Evolutionary conservation across 176 grass and related monocot genomes (phyloP).

Genomic region (Carex littledalei): DNA sequence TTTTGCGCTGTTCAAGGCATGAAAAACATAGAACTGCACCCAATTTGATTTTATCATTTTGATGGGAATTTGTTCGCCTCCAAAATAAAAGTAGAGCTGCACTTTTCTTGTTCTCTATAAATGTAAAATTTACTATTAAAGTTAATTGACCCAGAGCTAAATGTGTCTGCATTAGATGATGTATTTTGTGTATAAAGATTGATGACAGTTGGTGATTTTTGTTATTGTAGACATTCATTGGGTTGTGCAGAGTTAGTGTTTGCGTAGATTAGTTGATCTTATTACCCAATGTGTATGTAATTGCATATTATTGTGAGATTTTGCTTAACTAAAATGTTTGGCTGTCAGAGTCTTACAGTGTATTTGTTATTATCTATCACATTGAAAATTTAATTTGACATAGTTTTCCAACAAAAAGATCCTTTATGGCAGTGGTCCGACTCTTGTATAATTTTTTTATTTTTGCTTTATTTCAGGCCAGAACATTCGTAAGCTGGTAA

Average conservation of each 20-base stretch:
- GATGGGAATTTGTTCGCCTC: not conserved
- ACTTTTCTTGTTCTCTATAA: not conserved
- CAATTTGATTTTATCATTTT: not conserved
- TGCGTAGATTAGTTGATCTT: not conserved
- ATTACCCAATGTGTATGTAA: not conserved
- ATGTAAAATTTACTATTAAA: not conserved
- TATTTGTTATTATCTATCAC: not conserved
- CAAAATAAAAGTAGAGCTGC: not conserved
- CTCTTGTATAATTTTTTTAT: not conserved
- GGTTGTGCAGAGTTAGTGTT: not conserved
- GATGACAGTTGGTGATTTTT: not conserved
- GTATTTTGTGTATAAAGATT: not conserved
- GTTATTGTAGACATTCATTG: not conserved
- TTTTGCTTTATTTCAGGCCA: constrained; percentile 32
- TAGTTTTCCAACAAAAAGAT: too few relatives aligned
- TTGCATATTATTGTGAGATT: not conserved
- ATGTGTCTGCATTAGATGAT: not conserved
- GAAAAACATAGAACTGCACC: not conserved
- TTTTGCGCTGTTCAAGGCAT: not conserved
- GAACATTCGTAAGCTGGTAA: constrained; percentile 63
- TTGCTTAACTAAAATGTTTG: not conserved
- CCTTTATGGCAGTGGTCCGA: not conserved
- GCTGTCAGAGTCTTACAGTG: not conserved
- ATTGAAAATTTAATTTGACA: not conserved
- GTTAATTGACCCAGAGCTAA: not conserved